Evolutionary conservation across 2,329 filamentous ascomycete genomes (phyloP), one percentile per base, ranked within the genome.

Genomic region (Diaporthe ampelina): DNA sequence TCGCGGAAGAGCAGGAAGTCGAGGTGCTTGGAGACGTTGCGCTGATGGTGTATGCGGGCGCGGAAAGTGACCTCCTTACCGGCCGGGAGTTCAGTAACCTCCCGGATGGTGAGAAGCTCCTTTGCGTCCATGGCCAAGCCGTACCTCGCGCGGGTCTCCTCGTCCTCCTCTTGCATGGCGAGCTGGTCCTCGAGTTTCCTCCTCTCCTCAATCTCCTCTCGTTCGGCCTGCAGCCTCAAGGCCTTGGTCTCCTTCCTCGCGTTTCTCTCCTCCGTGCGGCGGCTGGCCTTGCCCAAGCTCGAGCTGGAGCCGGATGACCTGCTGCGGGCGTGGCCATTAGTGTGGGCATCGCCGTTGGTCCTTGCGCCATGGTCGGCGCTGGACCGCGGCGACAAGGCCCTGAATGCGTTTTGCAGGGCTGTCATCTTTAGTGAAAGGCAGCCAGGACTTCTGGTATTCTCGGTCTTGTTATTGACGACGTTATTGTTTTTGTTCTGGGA

Each of bases 1-100:
- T 98, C 94, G 72, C 95, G 92, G 80, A 98, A 93, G 74, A 97
- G 90, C 57, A 98, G 86, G 83, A 98, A 98, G 79, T 95, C 94
- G 45, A 98, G 87, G 78, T 94, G 93, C 78, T 94, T 89, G 81
- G 94, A 96, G 85, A 98, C 89, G 78, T 93, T 93, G 61, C 95
- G 91, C 74, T 97, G 88, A 73, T 95, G 94, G 82, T 96, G 93
- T 26, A 97, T 86, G 45, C 94, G 89, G 48, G 92, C 93, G 54
- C 91, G 90, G 84, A 95, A 95, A 72, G 85, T 84, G 67, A 95
- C 86, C 76, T 89, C 85, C 78, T 91, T 84, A 45, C 91, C 92
- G 26, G 88, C 85, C 74, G 88, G 83, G n/a, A 84, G 83, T 4
- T 84, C 80, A 8, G 85, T 86, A 68, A 93, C 86, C 56, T 87